Evolutionary conservation across 352 stramenopile species (phyloP), one percentile per base, ranked within the genome.

Genomic region (Phytophthora vignae): DNA sequence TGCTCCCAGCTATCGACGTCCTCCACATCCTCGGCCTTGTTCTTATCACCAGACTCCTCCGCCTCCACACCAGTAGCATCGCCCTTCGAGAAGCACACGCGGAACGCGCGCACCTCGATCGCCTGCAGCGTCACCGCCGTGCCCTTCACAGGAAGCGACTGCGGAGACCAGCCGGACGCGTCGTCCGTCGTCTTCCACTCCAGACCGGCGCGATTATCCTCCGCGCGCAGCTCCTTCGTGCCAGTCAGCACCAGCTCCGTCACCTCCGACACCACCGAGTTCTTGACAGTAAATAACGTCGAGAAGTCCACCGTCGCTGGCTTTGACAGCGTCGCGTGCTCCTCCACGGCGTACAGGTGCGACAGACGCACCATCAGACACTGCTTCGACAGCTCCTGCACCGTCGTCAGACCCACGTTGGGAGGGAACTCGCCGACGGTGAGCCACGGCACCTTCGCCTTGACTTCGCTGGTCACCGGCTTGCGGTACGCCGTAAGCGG

Each of bases 91-190:
- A 94, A 92, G 62, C 78, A 87, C 50, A 96, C 63, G 54, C 88
- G 83, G 79, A 98, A 99, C 0, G 94, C 97, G 61, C 93, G 88
- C 55, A 99, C 96, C 60, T 99, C 95, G 77, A 99, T 97, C 19
- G 96, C 79, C 52, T 94, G 78, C 9, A 99, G 69, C 54, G 82
- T 80, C 53, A 97, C 79, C 48, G 72, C 79, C 46, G 79, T 90
- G 6, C 83, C 81, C 48, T 82, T 73, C 6, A 93, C 73, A 46
- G 83, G 73, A 44, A 90, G 64, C 27, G 84, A 81, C 19, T 36
- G 66, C 44, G 62, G 60, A 21, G 62, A 76, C 55, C 58, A 76
- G 36, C 58, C 71, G 40, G 83, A 71, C 53, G 57, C 6, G 5
- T 78, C 73, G 48, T 75, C 71, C 31, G 59, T 83, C 55, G 81